phyloP scores from a whole-genome alignment of 1,284 basidiomycete species.

The Prillingera fragicola region DNA sequence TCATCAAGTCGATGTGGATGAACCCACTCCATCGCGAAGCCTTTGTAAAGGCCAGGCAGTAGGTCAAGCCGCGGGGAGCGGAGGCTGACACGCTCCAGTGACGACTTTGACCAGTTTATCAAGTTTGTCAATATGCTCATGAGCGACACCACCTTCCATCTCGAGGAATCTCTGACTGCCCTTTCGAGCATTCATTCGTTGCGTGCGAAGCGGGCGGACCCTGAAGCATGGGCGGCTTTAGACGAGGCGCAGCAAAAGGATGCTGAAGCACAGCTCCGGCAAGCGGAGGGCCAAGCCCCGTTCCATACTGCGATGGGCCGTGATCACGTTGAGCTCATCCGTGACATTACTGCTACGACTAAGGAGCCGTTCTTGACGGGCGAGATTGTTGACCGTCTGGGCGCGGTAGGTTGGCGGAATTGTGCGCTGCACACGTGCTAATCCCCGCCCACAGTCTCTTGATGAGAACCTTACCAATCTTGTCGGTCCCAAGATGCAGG shows the following conservation, averaged over 20 bases:
- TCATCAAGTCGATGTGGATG: conserved; percentile 82
- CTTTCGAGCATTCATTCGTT: conserved; percentile 82
- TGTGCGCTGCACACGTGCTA: background rate
- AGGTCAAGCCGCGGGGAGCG: conserved; percentile 31
- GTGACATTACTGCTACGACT: conserved; percentile 86
- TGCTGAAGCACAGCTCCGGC: conserved; percentile 68
- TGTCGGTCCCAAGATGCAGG: conserved; percentile 67
- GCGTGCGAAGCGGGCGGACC: conserved; percentile 76
- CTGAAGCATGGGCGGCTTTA: conserved; percentile 61
- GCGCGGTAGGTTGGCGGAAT: conserved; percentile 64
- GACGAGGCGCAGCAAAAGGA: conserved; percentile 74
- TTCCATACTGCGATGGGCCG: conserved; percentile 81
- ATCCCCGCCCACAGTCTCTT: conserved; percentile 48
- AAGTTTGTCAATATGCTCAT: conserved; percentile 97
- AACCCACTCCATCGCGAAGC: conserved; percentile 81
- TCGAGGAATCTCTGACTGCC: conserved; percentile 92
- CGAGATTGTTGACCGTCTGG: conserved; percentile 91
- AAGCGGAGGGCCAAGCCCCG: conserved; percentile 74
- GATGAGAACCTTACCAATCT: conserved; percentile 90
- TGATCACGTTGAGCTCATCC: conserved; percentile 81
- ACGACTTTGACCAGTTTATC: conserved; percentile 83
- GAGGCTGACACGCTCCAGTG: conserved; percentile 50
- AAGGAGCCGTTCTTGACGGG: conserved; percentile 91
- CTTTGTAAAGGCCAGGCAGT: conserved; percentile 71
- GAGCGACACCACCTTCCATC: conserved; percentile 97